These are phyloP conservation scores for Hyaloscypha hepaticicola DNA, from an alignment of 495 filamentous ascomycete species.

Conservation along the genomic window DNA sequence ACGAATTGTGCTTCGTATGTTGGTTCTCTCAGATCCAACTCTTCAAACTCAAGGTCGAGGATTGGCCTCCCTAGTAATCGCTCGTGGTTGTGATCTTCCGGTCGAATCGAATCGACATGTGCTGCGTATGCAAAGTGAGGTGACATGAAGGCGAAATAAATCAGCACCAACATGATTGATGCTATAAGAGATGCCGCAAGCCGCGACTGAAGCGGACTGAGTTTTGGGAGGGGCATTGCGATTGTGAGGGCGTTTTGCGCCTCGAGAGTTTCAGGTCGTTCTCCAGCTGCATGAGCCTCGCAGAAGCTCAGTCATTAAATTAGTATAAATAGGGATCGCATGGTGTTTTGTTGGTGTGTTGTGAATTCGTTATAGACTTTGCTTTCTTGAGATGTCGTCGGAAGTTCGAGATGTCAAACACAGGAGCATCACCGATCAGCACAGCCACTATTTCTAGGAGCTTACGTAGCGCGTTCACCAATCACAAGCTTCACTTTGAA, in stretches of 20 bases:
- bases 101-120: slow-evolving; percentile 39
- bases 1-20: slow-evolving; percentile 33
- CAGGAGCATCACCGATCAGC: no score
- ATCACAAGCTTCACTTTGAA: neutral
- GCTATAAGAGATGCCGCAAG: slow-evolving; percentile 63
- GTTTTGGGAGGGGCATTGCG: slow-evolving; percentile 34
- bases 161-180: slow-evolving; percentile 50
- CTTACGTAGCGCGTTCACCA: neutral
- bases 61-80: slow-evolving; percentile 35
- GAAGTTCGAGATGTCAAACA: no score
- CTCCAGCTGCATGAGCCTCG: neutral
- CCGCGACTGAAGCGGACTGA: slow-evolving; percentile 64
- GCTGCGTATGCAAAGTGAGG: slow-evolving; percentile 59
- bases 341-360: neutral
- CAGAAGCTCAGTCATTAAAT: neutral
- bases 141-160: slow-evolving; percentile 56
- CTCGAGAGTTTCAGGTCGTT: slow-evolving; percentile 13
- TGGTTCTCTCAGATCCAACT: slow-evolving; percentile 32
- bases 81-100: slow-evolving; percentile 47
- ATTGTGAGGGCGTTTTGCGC: slow-evolving; percentile 18
- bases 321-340: neutral
- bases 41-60: slow-evolving; percentile 39
- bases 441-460: neutral
- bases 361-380: neutral
- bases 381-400: slow-evolving; percentile 14